These are phyloP conservation scores for Chlamydomonas incerta DNA, from an alignment of 139 green algal genomes.

Conservation along the genomic window DNA sequence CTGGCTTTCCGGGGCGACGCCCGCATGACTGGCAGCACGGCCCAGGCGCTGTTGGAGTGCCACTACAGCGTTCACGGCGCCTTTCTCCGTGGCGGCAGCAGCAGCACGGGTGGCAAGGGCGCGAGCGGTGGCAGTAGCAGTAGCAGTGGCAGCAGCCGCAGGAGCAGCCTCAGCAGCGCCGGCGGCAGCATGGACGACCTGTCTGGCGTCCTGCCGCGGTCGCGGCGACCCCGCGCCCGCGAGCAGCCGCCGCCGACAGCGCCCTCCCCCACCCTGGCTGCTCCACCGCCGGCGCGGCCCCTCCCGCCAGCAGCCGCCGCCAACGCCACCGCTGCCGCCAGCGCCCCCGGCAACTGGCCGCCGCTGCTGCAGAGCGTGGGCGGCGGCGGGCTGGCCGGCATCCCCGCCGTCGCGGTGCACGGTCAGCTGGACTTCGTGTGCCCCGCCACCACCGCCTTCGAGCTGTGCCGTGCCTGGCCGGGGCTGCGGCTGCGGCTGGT, in stretches of 20 bases:
- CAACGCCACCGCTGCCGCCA: no score
- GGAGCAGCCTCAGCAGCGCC: no score
- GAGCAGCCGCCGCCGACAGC: no score
- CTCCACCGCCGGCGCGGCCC: no score
- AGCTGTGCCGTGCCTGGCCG: constrained; percentile 64
- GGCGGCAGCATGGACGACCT: not conserved
- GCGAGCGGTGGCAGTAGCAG: no score
- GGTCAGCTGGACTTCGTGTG: constrained; percentile 75
- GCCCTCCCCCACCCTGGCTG: no score
- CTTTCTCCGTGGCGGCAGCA: constrained; percentile 44
- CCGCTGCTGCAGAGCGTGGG: not conserved
- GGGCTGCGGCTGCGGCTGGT: constrained; percentile 70
- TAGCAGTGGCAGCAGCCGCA: not conserved
- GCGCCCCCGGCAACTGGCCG: no score
- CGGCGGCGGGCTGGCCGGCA: constrained; percentile 27
- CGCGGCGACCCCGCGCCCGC: no score
- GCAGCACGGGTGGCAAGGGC: no score
- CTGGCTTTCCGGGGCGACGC: constrained; percentile 21
- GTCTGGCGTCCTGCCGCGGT: no score
- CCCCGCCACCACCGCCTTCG: constrained; percentile 62
- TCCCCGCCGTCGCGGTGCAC: constrained; percentile 74
- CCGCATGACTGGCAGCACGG: constrained; percentile 11
- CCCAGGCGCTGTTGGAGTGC: constrained; percentile 72
- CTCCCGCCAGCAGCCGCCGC: no score
- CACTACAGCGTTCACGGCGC: constrained; percentile 71